Base-by-base conservation (phyloP, 176 grass and related monocot species). In the Ampelocalamus luodianensis region DNA sequence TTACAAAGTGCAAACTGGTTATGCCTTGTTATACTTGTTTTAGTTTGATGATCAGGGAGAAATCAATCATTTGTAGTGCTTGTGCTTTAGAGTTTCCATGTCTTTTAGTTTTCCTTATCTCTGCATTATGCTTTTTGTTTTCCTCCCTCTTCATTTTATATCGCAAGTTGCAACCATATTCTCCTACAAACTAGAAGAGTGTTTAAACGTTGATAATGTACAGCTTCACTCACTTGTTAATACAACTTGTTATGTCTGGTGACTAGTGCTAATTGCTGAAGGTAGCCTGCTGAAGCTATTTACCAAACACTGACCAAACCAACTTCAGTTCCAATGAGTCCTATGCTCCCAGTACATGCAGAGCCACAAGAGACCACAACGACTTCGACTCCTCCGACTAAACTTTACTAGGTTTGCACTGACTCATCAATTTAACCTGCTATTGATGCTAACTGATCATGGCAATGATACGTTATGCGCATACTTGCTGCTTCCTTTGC, bases 231-330 rank as follows among this genome's bases (percentile, higher is more conserved):
- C 1, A 1, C 18, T 82, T 68, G 39, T 32, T 75, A 18, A 45
- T 87, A 37, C n/a, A 83, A 77, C 15, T 74, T 79, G n/a, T 68
- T 24, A 40, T 68, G 43, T 62, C 69, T 17, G 61, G 8, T 61
- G 49, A 34, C 23, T 84, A 44, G 3, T 84, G 75, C n/a, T 82
- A n/a, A 53, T 72, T 54, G 24, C 15, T 71, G 1, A 72, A 74
- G 22, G 43, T 29, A 29, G 29, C 29, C 29, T 38, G 37, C 37
- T 38, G 37, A 38, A 38, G 37, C 37, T 38, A 38, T 38, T 38
- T 38, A 3, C 37, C 37, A 38, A 38, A 38, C 37, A 38, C 37
- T 38, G 5, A 38, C 37, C 37, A 38, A 38, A 38, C 37, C 37
- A 38, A 38, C 37, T 38, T 38, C 37, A 38, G 37, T 38, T 38